Percentiles rank a stretch among this genome's conserved stretches.
phyloP scores from a whole-genome alignment of 306 rosid species.

The Sindora glabra region DNA sequence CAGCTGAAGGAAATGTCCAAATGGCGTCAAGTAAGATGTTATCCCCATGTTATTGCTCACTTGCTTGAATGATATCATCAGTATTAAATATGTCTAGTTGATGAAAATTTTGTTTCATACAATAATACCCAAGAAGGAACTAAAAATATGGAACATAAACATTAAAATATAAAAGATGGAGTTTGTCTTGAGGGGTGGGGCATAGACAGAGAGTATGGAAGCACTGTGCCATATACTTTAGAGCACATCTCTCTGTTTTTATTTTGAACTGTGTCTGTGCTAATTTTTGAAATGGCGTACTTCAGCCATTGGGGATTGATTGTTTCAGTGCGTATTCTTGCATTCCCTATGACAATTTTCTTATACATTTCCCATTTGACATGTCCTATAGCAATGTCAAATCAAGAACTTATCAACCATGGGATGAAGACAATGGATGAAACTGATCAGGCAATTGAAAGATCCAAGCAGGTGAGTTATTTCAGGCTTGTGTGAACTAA shows the following conservation, averaged over 20 bases:
- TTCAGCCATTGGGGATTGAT: background rate
- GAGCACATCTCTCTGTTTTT: background rate
- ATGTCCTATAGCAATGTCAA: slow-evolving; percentile 76
- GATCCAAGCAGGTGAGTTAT: slow-evolving; percentile 67
- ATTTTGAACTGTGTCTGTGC: slow-evolving; percentile 5
- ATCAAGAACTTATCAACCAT: slow-evolving; percentile 83
- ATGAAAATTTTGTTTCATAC: background rate
- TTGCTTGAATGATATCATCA: background rate
- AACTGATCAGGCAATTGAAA: slow-evolving; percentile 93
- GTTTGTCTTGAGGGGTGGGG: too few species aligned
- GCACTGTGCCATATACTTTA: background rate
- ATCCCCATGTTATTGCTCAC: background rate
- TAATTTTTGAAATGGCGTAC: background rate
- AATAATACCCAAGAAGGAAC: too few species aligned
- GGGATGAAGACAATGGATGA: slow-evolving; percentile 88
- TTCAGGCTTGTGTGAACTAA: background rate
- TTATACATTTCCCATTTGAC: too few species aligned
- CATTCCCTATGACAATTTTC: too few species aligned
- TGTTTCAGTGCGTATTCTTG: too few species aligned
- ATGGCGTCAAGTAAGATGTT: slow-evolving; percentile 72
- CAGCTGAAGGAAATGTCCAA: slow-evolving; percentile 72
- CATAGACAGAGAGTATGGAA: background rate
- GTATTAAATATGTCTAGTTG: background rate
- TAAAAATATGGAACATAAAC: too few species aligned
- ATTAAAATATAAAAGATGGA: too few species aligned